These are phyloP conservation scores for Nannochloris sp. DNA, from an alignment of 139 green algal genomes.

Conservation along the genomic window DNA sequence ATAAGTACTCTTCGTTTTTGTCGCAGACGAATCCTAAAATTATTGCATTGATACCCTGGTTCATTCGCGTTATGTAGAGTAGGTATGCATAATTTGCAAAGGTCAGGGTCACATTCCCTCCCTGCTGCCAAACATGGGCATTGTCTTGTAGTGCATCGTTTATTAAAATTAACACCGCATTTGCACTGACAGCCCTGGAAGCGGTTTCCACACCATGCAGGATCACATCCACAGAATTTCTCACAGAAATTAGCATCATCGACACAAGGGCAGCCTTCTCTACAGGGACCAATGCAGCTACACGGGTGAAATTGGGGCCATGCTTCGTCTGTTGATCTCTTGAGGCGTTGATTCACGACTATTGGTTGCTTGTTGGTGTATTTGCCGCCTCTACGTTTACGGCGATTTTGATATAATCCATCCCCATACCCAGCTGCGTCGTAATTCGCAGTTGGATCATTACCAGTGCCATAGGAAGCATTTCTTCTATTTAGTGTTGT, in stretches of 20 bases:
- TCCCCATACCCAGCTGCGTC: background rate
- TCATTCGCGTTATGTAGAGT: constrained; percentile 10
- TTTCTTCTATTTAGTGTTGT: background rate
- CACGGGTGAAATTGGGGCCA: constrained; percentile 43
- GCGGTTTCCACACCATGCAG: constrained; percentile 29
- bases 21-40: constrained; percentile 70
- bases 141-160: constrained; percentile 32
- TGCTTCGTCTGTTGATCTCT: background rate
- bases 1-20: constrained; percentile 53
- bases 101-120: constrained; percentile 83
- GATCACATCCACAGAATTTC: constrained; percentile 51
- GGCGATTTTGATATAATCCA: background rate
- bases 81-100: constrained; percentile 48
- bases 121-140: constrained; percentile 77
- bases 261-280: constrained; percentile 35
- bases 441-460: background rate
- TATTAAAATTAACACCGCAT: background rate
- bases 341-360: background rate
- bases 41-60: constrained; percentile 53
- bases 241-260: constrained; percentile 43
- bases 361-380: background rate
- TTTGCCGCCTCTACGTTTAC: background rate
- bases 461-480: background rate
- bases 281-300: constrained; percentile 35
- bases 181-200: constrained; percentile 77